These are phyloP conservation scores for Baudoinia panamericana DNA, from an alignment of 495 filamentous ascomycete species.

Conservation along the genomic window DNA sequence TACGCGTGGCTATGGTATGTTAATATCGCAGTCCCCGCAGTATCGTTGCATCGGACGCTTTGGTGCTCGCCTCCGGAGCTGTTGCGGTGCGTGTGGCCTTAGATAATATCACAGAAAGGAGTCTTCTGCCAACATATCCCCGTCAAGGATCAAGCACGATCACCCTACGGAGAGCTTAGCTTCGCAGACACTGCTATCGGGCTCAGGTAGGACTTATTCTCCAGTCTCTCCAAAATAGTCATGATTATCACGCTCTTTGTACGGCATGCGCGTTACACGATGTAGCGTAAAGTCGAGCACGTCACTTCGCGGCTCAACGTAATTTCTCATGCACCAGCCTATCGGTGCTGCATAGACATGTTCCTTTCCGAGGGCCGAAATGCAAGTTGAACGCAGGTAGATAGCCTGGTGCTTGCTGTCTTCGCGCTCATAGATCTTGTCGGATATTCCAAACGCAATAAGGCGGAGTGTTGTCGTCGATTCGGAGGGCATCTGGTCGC, in stretches of 20 bases:
- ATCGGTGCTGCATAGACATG: conserved; percentile 22
- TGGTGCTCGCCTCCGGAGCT: too few species aligned
- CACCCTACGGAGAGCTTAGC: too few species aligned
- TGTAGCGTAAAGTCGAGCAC: conserved; percentile 27
- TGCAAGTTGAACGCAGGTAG: conserved; percentile 26
- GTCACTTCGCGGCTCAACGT: conserved; percentile 27
- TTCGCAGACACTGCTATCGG: too few species aligned
- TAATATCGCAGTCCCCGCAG: too few species aligned
- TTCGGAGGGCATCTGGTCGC: too few species aligned
- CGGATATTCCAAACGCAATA: conserved; percentile 29
- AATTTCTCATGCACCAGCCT: conserved; percentile 28
- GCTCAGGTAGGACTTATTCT: conserved; percentile 3
- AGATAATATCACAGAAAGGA: too few species aligned
- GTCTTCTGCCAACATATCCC: too few species aligned
- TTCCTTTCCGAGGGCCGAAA: conserved; percentile 24
- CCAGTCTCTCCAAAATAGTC: conserved; percentile 7
- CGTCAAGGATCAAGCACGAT: too few species aligned
- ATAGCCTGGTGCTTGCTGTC: conserved; percentile 29
- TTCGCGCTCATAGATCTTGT: conserved; percentile 30
- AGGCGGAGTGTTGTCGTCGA: conserved; percentile 18
- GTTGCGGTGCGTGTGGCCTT: too few species aligned
- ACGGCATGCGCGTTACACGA: conserved; percentile 20
- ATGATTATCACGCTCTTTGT: conserved; percentile 16
- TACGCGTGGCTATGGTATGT: too few species aligned
- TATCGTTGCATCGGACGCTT: too few species aligned